Evolutionary conservation across 108 stramenopile genomes (phyloP).

Genomic region (Cylindrotheca fusiformis): DNA sequence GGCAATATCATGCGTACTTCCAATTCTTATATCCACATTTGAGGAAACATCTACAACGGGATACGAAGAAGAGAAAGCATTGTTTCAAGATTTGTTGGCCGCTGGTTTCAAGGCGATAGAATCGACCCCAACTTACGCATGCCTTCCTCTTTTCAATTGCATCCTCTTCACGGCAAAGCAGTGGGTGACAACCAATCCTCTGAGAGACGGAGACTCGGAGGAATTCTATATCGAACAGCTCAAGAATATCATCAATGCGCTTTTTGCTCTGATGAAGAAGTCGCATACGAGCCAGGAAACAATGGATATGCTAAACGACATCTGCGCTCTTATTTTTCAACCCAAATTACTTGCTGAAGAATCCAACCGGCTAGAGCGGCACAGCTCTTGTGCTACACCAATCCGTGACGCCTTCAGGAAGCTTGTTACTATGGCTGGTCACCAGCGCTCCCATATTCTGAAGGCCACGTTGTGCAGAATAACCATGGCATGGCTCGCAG

Average conservation of each 20-base stretch:
- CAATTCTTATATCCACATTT: slow-evolving; percentile 7
- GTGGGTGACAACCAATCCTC: slow-evolving; percentile 25
- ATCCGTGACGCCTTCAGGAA: slow-evolving; percentile 63
- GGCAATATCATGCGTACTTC: slow-evolving; percentile 23
- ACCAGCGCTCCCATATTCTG: slow-evolving; percentile 52
- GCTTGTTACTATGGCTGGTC: slow-evolving; percentile 57
- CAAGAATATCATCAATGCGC: slow-evolving; percentile 39
- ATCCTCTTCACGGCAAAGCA: slow-evolving; percentile 22
- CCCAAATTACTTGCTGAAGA: slow-evolving; percentile 55
- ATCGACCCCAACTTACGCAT: slow-evolving; percentile 57
- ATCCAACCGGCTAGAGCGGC: slow-evolving; percentile 30
- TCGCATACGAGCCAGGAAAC: slow-evolving; percentile 30
- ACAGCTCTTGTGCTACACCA: slow-evolving; percentile 37
- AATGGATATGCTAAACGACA: slow-evolving; percentile 70
- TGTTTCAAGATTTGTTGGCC: slow-evolving; percentile 25
- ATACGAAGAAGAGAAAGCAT: slow-evolving; percentile 10
- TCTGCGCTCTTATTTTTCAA: slow-evolving; percentile 67
- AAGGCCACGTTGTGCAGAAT: slow-evolving; percentile 53
- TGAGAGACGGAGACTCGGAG: slow-evolving; percentile 9
- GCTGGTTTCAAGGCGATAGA: slow-evolving; percentile 44
- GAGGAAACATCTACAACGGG: slow-evolving; percentile 8
- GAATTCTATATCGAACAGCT: slow-evolving; percentile 24
- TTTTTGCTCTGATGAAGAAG: slow-evolving; percentile 59
- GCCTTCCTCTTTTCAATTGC: slow-evolving; percentile 62
- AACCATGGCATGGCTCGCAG: slow-evolving; percentile 65